Evolutionary conservation across 352 stramenopile species (phyloP), one percentile per base, ranked within the genome.

Genomic region (Globisporangium mamillatum): DNA sequence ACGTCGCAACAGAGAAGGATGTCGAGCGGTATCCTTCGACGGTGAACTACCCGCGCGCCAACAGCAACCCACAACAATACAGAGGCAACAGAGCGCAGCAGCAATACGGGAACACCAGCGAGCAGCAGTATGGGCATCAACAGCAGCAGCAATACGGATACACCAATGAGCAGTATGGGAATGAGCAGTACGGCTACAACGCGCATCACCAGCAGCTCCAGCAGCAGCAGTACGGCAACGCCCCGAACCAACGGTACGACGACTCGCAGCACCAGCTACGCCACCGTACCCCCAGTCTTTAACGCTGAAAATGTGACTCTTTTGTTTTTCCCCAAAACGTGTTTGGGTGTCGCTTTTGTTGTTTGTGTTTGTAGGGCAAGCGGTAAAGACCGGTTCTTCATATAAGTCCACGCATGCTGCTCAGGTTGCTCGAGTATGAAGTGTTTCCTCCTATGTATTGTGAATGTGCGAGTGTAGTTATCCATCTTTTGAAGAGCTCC

Each of bases 1-100:
- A 71, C 6, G 62, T 61, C 10, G 68, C 71, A 32, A 53, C 63
- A 61, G 69, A 46, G 32, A 62, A 75, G 38, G 79, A 79, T 25
- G 48, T 71, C 24, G 46, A 69, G 38, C 60, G 32, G 54, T 58
- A 66, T n/a, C 60, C 63, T 6, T 58, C 56, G n/a, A 38, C 38
- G 3, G 22, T 22, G 25, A 53, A 18, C 36, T 63, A 24, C 25
- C 58, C 58, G 32, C 58, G 25, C 24, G 34, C 48, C 44, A 60
- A 70, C 46, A 54, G 20, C 24, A 70, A 55, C 58, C 46, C 4
- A 4, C 32, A 64, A 25, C 58, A 61, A 7, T 50, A 63, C 46
- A 24, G n/a, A 12, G 32, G 2, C 36, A 34, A 18, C 56, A 61
- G 24, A 25, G 16, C 38, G 38, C 54, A 58, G 22, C 68, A 76